phyloP scores from a whole-genome alignment of 2,329 filamentous ascomycete species.

The Penicillium polonicum region DNA sequence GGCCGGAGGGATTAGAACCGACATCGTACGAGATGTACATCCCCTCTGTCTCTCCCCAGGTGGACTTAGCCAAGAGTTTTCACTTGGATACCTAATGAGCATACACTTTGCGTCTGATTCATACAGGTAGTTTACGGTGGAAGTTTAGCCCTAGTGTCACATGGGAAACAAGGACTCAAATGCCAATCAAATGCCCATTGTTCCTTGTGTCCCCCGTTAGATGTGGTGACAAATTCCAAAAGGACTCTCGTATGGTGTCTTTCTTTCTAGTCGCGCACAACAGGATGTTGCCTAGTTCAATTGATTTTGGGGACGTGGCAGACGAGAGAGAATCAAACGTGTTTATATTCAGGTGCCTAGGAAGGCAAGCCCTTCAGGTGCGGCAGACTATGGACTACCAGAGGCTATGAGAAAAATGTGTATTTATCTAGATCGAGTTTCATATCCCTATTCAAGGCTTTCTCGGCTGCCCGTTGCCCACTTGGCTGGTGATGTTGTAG shows the following conservation, averaged over 20 bases:
- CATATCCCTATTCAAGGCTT: neutral
- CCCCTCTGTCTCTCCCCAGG: neutral
- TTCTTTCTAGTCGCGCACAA: neutral
- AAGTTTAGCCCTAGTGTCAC: neutral
- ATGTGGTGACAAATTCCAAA: too few species aligned
- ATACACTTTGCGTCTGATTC: neutral
- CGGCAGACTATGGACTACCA: neutral
- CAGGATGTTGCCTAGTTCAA: neutral
- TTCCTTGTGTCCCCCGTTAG: too few species aligned
- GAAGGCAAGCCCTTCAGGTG: neutral
- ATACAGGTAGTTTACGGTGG: neutral
- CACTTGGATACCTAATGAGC: neutral
- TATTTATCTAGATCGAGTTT: neutral
- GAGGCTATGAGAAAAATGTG: neutral
- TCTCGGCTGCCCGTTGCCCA: conserved; percentile 20
- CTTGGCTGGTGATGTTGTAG: conserved; percentile 24
- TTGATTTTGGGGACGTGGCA: neutral
- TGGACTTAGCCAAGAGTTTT: too few species aligned
- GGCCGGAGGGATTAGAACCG: conserved; percentile 10
- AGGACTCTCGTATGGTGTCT: too few species aligned
- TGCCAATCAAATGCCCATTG: too few species aligned
- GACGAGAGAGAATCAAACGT: neutral
- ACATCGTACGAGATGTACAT: conserved; percentile 14
- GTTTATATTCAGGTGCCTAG: neutral
- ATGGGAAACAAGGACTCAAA: too few species aligned